Base-by-base conservation (phyloP, 1,139 yeast genomes). In the Eremothecium gossypii region DNA sequence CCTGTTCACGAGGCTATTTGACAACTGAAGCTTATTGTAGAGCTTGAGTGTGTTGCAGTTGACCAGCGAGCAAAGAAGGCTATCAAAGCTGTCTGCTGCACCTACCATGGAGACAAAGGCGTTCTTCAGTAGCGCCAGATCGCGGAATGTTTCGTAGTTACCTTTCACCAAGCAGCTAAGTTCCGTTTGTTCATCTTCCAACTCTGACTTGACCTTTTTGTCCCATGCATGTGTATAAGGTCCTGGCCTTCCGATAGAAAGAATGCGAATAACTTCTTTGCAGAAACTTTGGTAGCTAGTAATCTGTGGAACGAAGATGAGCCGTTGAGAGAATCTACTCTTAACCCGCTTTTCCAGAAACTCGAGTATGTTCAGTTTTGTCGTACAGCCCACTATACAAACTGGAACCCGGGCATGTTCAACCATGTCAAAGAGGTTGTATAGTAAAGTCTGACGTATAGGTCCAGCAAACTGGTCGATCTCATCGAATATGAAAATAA, bases 261-360 rank as follows among this genome's bases (percentile, higher is more conserved):
- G 44, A 47, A 66, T 61, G 50, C 45, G 57, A 33, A 63, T 61
- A 47, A 54, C 66, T 53, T 50, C 58, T 36, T 40, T 51, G 12
- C 57, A 42, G 49, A 76, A 80, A 5, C 67, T 70, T 1, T 70
- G 73, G 2, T 75, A 48, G 5, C 63, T 60, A 2, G 53, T 50
- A 0, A 81, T 69, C 41, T 78, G 79, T 34, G 73, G 73, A 36
- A 86, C 67, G 30, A 75, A 70, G 29, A 85, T 71, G 2, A 83
- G 66, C 41, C 95, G 66, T 57, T 89, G 96, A 29, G 94, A 80
- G 61, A 89, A 91, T 47, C 99, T 69, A 45, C 94, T 82, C 51
- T 87, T 74, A 0, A 93, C 97, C 52, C 99, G 73, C 56, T 89
- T 91, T 58, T 93, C 99, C 42, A 91, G 68, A 50, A 77, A 69